Conservation (phyloP, 2,329 filamentous ascomycete genomes). For the Fusarium piperis region DNA sequence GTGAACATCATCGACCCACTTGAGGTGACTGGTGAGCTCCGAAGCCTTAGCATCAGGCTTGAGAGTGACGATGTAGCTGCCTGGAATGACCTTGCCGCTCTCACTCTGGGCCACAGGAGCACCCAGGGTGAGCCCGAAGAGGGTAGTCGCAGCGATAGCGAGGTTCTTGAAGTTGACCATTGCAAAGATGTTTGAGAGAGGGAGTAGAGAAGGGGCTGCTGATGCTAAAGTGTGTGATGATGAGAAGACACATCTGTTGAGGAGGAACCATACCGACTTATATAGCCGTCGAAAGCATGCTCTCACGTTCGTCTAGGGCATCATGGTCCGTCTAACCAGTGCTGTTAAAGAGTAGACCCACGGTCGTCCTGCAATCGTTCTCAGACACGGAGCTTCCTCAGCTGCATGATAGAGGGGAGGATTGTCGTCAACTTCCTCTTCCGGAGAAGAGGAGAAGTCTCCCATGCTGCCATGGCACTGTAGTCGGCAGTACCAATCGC, state of each 20-base stretch:
- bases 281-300: conserved; percentile 20
- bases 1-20: conserved; percentile 61
- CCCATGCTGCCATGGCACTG: conserved; percentile 10
- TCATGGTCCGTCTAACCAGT: neutral
- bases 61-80: conserved; percentile 70
- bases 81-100: conserved; percentile 43
- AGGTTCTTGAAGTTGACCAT: conserved; percentile 46
- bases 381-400: neutral
- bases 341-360: neutral
- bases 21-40: conserved; percentile 58
- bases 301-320: neutral
- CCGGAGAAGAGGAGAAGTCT: conserved; percentile 14
- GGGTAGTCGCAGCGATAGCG: conserved; percentile 36
- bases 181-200: conserved; percentile 18
- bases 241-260: conserved; percentile 7
- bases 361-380: conserved; percentile 6
- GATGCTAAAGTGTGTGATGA: conserved; percentile 18
- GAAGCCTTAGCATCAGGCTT: conserved; percentile 58
- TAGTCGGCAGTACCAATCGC: conserved; percentile 21
- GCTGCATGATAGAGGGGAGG: conserved; percentile 19
- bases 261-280: conserved; percentile 24
- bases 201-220: neutral
- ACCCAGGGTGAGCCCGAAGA: conserved; percentile 35
- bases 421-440: conserved; percentile 39
- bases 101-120: conserved; percentile 35